Conservation (phyloP, 495 filamentous ascomycete species). For the Jackrogersella minutella region DNA sequence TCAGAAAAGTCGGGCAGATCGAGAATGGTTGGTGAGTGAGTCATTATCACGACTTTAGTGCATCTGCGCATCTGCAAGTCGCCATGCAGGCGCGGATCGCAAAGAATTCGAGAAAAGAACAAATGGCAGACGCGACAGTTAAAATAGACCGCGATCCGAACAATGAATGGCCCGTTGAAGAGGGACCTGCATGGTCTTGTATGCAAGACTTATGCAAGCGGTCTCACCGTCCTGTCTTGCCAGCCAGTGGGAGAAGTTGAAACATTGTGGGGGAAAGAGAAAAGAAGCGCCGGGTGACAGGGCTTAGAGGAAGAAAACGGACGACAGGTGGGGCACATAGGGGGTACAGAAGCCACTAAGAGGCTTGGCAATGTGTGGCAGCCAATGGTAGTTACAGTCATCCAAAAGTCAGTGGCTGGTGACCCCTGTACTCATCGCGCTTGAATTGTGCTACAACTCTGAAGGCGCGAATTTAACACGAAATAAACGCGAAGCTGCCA, state of each 20-base stretch:
- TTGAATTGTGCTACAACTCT: constrained; percentile 32
- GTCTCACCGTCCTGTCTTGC: constrained; percentile 37
- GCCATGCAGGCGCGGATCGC: constrained; percentile 38
- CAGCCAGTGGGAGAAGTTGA: constrained; percentile 40
- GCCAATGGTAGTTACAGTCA: constrained; percentile 34
- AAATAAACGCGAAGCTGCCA: constrained; percentile 44
- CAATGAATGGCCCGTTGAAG: constrained; percentile 40
- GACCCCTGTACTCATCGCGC: constrained; percentile 32
- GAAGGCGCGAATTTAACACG: constrained; percentile 44
- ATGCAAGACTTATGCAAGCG: constrained; percentile 40
- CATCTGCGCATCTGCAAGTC: constrained; percentile 41
- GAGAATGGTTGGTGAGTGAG: constrained; percentile 46
- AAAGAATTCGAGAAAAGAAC: constrained; percentile 38
- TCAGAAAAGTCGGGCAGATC: constrained; percentile 41
- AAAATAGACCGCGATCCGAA: constrained; percentile 38
- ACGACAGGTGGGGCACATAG: constrained; percentile 27
- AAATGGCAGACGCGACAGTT: constrained; percentile 40
- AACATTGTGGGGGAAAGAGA: constrained; percentile 34
- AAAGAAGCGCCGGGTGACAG: constrained; percentile 35
- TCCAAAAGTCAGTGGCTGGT: constrained; percentile 40
- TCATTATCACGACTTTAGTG: constrained; percentile 41
- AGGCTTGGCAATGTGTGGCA: constrained; percentile 6
- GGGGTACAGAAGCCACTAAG: constrained; percentile 15
- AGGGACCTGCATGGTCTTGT: constrained; percentile 35
- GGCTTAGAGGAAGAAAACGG: background rate